Evolutionary conservation across 1,139 yeast genomes (phyloP).

Genomic region (Arxiozyma slooffiae): DNA sequence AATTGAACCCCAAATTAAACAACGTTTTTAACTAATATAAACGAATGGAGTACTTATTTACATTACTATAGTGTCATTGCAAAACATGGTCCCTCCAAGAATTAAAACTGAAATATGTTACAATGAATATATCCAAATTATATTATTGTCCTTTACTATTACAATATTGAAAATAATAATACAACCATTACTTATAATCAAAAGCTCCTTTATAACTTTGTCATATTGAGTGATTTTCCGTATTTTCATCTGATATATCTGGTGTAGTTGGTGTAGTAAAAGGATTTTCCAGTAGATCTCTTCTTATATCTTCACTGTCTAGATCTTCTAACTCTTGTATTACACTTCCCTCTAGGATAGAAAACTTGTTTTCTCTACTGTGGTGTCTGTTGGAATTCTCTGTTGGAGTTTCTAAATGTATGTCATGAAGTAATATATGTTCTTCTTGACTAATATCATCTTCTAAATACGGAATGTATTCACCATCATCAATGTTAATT

Average conservation of each 20-base stretch:
- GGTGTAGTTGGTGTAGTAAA: conserved; percentile 1
- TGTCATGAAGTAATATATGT: not conserved
- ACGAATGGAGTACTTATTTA: no score
- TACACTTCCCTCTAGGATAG: not conserved
- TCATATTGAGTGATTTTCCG: not conserved
- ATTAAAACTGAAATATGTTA: not conserved
- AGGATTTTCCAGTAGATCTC: not conserved
- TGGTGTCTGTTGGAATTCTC: not conserved
- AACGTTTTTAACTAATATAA: no score
- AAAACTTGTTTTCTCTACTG: not conserved
- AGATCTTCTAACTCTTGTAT: not conserved
- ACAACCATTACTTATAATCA: no score
- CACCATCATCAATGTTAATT: conserved; percentile 2
- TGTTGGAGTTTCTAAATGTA: not conserved
- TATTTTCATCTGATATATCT: not conserved
- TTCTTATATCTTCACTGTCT: not conserved
- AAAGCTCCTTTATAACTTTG: not conserved
- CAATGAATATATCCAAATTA: not conserved
- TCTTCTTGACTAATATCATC: conserved; percentile 4
- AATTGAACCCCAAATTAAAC: no score
- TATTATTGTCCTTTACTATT: no score
- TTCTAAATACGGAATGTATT: conserved; percentile 3
- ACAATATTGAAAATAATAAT: not conserved
- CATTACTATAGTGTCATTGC: not conserved
- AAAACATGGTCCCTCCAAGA: no score